Conservation (phyloP, 371 early-diverging fungal species). For the Syncephalastrum monosporum region DNA sequence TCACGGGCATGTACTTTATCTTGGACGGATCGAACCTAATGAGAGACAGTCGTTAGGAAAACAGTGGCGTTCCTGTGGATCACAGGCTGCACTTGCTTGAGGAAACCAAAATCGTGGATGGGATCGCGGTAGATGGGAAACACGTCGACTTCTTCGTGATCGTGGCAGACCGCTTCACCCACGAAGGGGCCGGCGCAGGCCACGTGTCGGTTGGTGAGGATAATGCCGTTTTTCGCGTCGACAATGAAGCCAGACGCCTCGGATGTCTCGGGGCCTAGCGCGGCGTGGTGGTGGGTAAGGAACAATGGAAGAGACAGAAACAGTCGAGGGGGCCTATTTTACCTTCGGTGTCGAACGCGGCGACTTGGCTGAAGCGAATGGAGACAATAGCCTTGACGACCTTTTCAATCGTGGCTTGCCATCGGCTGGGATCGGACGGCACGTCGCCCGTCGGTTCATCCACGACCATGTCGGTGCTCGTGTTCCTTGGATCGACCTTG, state of each 20-base stretch:
- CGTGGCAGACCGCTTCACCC: slow-evolving; percentile 83
- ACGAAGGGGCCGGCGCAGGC: slow-evolving; percentile 91
- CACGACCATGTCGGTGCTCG: slow-evolving; percentile 13
- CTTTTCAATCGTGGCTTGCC: slow-evolving; percentile 68
- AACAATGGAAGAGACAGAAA: slow-evolving; percentile 37
- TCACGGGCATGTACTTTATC: slow-evolving; percentile 81
- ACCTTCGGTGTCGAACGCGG: slow-evolving; percentile 83
- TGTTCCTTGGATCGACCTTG: slow-evolving; percentile 15
- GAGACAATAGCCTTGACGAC: slow-evolving; percentile 78
- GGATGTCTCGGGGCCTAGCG: slow-evolving; percentile 42
- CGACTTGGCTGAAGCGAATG: slow-evolving; percentile 71
- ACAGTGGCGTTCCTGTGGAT: too few species aligned
- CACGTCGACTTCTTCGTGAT: slow-evolving; percentile 92
- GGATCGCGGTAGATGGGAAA: slow-evolving; percentile 86
- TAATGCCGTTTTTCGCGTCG: slow-evolving; percentile 82
- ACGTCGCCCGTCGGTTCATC: slow-evolving; percentile 3
- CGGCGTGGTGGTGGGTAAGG: too few species aligned
- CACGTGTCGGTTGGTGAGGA: slow-evolving; percentile 93
- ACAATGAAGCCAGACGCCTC: slow-evolving; percentile 94
- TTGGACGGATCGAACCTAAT: slow-evolving; percentile 69
- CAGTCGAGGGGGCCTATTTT: slow-evolving; percentile 8
- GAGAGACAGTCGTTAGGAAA: slow-evolving; percentile 7
- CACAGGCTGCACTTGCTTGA: slow-evolving; percentile 31
- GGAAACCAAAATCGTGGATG: slow-evolving; percentile 70
- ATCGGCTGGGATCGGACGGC: slow-evolving; percentile 35